These are phyloP conservation scores for Zygosaccharomyces gambellarensis DNA, from an alignment of 805 yeast genomes.

Conservation along the genomic window DNA sequence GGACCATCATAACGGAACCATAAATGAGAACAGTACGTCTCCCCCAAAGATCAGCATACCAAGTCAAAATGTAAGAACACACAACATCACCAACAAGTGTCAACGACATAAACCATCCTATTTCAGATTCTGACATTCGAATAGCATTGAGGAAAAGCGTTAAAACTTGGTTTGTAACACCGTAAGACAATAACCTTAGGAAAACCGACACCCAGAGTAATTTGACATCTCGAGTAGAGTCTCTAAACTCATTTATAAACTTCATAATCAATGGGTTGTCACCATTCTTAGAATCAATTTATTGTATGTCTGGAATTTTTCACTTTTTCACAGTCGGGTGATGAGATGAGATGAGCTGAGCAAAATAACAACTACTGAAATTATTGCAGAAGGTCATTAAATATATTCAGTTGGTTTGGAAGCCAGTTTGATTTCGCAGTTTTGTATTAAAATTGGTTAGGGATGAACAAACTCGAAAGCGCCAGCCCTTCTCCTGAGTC, in stretches of 20 bases:
- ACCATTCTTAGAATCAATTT: neutral
- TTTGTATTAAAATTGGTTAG: neutral
- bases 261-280: slow-evolving; percentile 9
- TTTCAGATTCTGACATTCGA: slow-evolving; percentile 49
- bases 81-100: slow-evolving; percentile 76
- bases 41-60: slow-evolving; percentile 72
- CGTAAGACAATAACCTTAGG: slow-evolving; percentile 67
- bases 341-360: slow-evolving; percentile 2
- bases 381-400: neutral
- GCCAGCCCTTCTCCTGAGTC: slow-evolving; percentile 17
- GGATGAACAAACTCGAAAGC: slow-evolving; percentile 2
- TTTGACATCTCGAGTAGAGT: slow-evolving; percentile 49
- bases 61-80: slow-evolving; percentile 64
- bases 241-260: slow-evolving; percentile 27
- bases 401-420: neutral
- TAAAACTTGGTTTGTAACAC: slow-evolving; percentile 72
- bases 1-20: slow-evolving; percentile 64
- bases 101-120: slow-evolving; percentile 77
- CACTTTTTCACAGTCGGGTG: slow-evolving; percentile 4
- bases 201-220: slow-evolving; percentile 66
- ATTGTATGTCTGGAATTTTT: neutral
- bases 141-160: slow-evolving; percentile 59
- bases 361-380: neutral
- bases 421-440: neutral
- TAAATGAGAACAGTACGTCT: slow-evolving; percentile 56